Evolutionary conservation across 495 filamentous ascomycete species (phyloP).

Genomic region (Neurospora tetraspora): DNA sequence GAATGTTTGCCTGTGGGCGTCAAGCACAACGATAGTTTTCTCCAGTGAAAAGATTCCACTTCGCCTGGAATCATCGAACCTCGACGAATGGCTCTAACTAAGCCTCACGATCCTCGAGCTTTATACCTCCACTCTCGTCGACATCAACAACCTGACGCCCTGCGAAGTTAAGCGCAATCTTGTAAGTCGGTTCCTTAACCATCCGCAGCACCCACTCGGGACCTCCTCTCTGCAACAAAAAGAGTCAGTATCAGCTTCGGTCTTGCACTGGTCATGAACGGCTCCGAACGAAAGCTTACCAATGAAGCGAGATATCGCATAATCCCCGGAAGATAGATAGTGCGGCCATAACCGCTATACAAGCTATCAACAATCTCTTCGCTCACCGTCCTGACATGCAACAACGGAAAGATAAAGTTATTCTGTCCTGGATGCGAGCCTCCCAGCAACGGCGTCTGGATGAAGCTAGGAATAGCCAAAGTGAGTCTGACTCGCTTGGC

Average conservation of each 20-base stretch:
- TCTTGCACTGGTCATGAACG: neutral
- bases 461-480: conserved; percentile 23
- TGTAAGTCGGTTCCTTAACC: neutral
- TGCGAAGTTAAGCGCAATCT: neutral
- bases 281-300: conserved; percentile 16
- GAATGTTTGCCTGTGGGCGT: too few species aligned
- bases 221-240: neutral
- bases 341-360: conserved; percentile 23
- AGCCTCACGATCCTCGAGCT: neutral
- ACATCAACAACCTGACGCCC: neutral
- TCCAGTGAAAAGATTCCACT: too few species aligned
- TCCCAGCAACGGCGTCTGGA: conserved; percentile 24
- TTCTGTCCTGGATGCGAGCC: conserved; percentile 18
- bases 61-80: too few species aligned
- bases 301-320: conserved; percentile 23
- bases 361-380: conserved; percentile 24
- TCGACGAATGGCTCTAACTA: neutral
- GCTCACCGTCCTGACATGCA: conserved; percentile 28
- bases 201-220: neutral
- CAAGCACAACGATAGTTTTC: too few species aligned
- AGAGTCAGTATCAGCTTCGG: neutral
- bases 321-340: conserved; percentile 24
- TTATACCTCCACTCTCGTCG: neutral
- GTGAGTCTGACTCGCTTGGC: conserved; percentile 23
- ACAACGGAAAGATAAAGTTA: conserved; percentile 23